Evolutionary conservation across 495 filamentous ascomycete species (phyloP).

Genomic region (Penicillium simplicissimum): DNA sequence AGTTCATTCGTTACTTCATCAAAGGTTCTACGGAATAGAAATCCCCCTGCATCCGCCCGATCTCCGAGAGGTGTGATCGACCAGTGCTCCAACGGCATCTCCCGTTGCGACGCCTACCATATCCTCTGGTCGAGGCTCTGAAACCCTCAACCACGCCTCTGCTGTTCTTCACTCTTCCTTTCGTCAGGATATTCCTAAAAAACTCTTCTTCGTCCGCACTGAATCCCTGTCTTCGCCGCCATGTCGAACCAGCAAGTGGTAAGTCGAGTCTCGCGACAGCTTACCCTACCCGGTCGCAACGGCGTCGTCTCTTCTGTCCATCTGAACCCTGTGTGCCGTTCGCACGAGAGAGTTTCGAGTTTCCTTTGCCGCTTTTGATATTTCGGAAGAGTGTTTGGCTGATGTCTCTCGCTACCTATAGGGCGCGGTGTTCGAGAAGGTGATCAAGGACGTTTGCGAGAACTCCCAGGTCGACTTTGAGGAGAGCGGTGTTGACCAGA

Average conservation of each 20-base stretch:
- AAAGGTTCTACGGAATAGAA: not conserved
- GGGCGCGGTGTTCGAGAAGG: constrained; percentile 81
- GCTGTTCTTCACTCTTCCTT: not conserved
- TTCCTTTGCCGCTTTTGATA: not conserved
- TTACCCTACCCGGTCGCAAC: constrained; percentile 16
- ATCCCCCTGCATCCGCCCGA: constrained; percentile 12
- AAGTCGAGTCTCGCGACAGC: constrained; percentile 42
- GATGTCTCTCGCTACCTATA: constrained; percentile 41
- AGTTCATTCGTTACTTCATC: not conserved
- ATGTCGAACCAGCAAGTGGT: constrained; percentile 70
- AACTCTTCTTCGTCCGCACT: not conserved
- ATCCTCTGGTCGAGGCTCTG: constrained; percentile 8
- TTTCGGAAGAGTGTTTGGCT: constrained; percentile 22
- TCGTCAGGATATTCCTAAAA: not conserved
- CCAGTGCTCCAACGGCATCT: constrained; percentile 24
- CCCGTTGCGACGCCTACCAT: constrained; percentile 29
- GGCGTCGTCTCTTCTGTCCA: not conserved
- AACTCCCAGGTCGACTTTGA: constrained; percentile 93
- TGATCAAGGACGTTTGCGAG: constrained; percentile 90
- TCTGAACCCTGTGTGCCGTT: not conserved
- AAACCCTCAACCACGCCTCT: not conserved
- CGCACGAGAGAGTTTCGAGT: not conserved
- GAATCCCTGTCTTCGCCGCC: constrained; percentile 14
- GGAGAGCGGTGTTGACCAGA: constrained; percentile 86
- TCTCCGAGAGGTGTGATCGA: constrained; percentile 17